Evolutionary conservation across 331 rosid species (phyloP).

Genomic region (Pyracantha coccinea): DNA sequence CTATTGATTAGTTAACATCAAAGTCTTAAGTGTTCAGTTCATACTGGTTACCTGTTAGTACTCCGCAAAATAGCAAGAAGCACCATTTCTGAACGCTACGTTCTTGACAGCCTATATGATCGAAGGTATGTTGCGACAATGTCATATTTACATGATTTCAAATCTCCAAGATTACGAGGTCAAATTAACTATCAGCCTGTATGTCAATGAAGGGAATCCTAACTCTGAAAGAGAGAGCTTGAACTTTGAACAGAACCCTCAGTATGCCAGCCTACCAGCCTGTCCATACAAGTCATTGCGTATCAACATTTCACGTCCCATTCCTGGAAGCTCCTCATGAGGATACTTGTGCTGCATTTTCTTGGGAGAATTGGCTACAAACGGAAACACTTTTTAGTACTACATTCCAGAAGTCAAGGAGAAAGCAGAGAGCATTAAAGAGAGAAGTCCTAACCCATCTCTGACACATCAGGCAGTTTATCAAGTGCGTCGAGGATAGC

Average conservation of each 20-base stretch:
- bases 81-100: not conserved
- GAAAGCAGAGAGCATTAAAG: not conserved
- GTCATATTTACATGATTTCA: not conserved
- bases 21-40: not conserved
- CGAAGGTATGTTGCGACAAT: not conserved
- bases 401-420: not conserved
- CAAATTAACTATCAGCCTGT: not conserved
- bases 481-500: constrained; percentile 1
- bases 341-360: not conserved
- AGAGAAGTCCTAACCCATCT: not conserved
- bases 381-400: not conserved
- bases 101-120: not conserved
- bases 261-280: not conserved
- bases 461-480: not conserved
- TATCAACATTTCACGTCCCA: not conserved
- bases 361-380: not conserved
- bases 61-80: not conserved
- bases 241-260: not conserved
- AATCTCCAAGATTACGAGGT: not conserved
- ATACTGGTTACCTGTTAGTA: not conserved
- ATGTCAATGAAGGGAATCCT: not conserved
- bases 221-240: not conserved
- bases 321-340: not conserved
- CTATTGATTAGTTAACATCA: not conserved
- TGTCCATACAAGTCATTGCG: not conserved